These are phyloP conservation scores for Phoma sp. DNA, from an alignment of 2,329 filamentous ascomycete genomes.

Conservation along the genomic window DNA sequence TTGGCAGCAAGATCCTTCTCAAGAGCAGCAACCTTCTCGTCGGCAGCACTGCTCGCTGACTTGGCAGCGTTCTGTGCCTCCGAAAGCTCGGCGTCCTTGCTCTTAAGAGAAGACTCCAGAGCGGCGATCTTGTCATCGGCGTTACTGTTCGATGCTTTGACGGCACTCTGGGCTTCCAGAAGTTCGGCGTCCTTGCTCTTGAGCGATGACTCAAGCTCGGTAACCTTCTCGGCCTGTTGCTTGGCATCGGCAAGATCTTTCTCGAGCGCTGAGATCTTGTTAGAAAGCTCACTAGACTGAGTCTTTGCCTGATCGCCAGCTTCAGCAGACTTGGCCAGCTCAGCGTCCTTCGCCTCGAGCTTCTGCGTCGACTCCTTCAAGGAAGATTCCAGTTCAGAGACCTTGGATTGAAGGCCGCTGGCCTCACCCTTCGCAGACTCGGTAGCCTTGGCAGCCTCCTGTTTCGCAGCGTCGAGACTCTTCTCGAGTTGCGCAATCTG, in stretches of 20 bases:
- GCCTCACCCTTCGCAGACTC: constrained; percentile 31
- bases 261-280: constrained; percentile 20
- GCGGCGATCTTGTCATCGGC: constrained; percentile 34
- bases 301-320: constrained; percentile 54
- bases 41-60: constrained; percentile 26
- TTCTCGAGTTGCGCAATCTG: constrained; percentile 33
- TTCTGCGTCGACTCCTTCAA: constrained; percentile 26
- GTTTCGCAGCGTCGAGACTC: constrained; percentile 24
- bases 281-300: constrained; percentile 5
- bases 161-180: constrained; percentile 10
- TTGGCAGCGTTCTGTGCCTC: constrained; percentile 27
- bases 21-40: constrained; percentile 35
- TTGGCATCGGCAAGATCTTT: constrained; percentile 10
- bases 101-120: constrained; percentile 27
- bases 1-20: constrained; percentile 35
- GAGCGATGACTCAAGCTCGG: constrained; percentile 25
- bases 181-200: constrained; percentile 26
- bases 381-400: constrained; percentile 32
- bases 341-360: constrained; percentile 30
- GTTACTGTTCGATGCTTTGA: constrained; percentile 28
- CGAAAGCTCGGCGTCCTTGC: constrained; percentile 19
- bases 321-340: constrained; percentile 29
- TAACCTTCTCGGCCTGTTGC: constrained; percentile 11
- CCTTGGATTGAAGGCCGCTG: constrained; percentile 15
- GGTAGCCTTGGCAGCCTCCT: constrained; percentile 17